A percentile compares a stretch with the other conserved stretches of the same genome.
phyloP scores from a whole-genome alignment of 2,329 filamentous ascomycete species.

The Ascochyta pisi region DNA sequence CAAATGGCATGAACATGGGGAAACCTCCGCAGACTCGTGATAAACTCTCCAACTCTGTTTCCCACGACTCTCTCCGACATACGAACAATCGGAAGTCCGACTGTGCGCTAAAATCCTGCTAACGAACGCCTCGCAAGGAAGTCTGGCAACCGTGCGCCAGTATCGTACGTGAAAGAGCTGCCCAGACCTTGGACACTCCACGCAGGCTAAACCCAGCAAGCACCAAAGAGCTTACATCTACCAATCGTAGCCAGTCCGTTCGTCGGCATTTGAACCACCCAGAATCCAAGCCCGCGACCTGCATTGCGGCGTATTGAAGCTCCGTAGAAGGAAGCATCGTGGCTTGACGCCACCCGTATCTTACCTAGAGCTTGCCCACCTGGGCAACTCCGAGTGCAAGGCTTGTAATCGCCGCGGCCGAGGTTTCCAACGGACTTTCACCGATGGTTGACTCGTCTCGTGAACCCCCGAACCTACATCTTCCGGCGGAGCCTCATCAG shows the following conservation, averaged over 20 bases:
- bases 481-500: constrained; percentile 15
- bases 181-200: neutral
- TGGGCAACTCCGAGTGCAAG: constrained; percentile 3
- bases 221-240: neutral
- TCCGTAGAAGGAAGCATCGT: constrained; percentile 4
- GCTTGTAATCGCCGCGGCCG: constrained; percentile 17
- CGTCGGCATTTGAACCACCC: constrained; percentile 4
- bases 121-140: too few relatives aligned
- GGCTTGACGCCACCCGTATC: constrained; percentile 1
- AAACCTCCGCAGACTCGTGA: neutral
- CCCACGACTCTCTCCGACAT: neutral
- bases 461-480: constrained; percentile 6
- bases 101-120: neutral
- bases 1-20: neutral
- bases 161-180: too few relatives aligned
- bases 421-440: neutral
- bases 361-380: constrained; percentile 9
- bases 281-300: neutral
- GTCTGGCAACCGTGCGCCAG: too few relatives aligned
- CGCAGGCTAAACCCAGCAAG: neutral
- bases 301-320: constrained; percentile 10
- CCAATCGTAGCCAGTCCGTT: neutral
- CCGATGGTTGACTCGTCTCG: constrained; percentile 5
- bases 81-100: neutral
- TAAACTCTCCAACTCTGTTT: neutral